Conservation (phyloP, 768 basidiomycete species). For the Xerocomus spinulosus region DNA sequence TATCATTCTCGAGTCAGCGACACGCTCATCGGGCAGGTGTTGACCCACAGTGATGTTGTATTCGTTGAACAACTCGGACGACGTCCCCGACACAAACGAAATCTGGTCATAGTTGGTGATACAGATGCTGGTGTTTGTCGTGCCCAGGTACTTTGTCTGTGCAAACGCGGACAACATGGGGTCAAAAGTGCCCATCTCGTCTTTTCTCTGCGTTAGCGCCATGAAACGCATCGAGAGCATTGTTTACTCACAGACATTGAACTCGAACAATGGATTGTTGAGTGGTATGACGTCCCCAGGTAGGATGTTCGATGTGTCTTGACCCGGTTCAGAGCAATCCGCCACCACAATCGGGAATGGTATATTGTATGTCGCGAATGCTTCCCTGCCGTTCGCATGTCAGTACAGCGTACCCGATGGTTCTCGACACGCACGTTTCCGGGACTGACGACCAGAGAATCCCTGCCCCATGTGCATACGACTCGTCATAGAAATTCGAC, state of each 20-base stretch:
- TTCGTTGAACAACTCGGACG: conserved; percentile 34
- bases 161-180: conserved; percentile 43
- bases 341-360: conserved; percentile 40
- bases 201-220: conserved; percentile 17
- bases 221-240: background rate
- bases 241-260: conserved; percentile 31
- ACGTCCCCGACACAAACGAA: conserved; percentile 37
- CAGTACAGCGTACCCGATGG: background rate
- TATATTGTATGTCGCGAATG: conserved; percentile 31
- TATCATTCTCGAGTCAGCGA: too few species aligned
- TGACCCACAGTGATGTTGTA: conserved; percentile 26
- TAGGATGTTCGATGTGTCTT: conserved; percentile 22
- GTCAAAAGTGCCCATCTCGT: conserved; percentile 41
- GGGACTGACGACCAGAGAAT: conserved; percentile 32
- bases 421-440: conserved; percentile 27
- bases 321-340: conserved; percentile 20
- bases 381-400: conserved; percentile 18
- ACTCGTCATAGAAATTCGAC: conserved; percentile 28
- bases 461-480: conserved; percentile 32
- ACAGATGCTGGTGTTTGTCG: conserved; percentile 29
- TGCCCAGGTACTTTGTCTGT: conserved; percentile 43
- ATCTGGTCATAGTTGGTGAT: conserved; percentile 35
- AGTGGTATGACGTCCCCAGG: conserved; percentile 26
- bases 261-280: conserved; percentile 32
- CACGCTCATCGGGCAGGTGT: background rate